Base-by-base conservation (phyloP, 2,329 filamentous ascomycete species). In the Fonsecaea pedrosoi region DNA sequence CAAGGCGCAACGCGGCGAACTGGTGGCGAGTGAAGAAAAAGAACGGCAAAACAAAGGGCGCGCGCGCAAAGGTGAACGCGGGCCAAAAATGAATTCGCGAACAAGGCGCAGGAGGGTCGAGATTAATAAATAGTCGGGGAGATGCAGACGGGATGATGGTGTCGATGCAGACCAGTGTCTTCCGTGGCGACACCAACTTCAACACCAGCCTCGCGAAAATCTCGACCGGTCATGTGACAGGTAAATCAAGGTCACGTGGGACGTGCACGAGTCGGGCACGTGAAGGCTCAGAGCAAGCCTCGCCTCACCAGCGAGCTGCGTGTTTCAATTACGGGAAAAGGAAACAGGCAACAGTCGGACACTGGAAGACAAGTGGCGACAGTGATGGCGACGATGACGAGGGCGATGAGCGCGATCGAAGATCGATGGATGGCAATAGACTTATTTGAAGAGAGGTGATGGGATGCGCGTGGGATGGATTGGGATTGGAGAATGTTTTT, bases 101-200 rank as follows among this genome's bases (percentile, higher is more conserved):
- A 53, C 37, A 54, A 35, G 48, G 42, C 45, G 32, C 45, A 30
- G 45, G 25, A 21, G 13, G 18, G 58, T 30, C 32, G 54, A 54
- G 54, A 63, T 48, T 25, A 62, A 67, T 69, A 65, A 62, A 59
- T 66, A 66, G 58, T 62, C 35, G 60, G 63, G 10, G 59, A 63
- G 45, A 50, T 50, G 18, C 45, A 21, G 45, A 50, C 25, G 7
- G 18, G n/a, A 25, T 18, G 59, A 40, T 42, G 42, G 45, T 69
- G 66, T 68, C 71, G 71, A 71, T 70, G 70, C 72, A 73, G 59
- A 18, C 45, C 45, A 25, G 45, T 25, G 45, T 25, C 18, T 72
- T 40, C 71, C 72, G 72, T 71, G 72, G 71, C 72, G 71, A 73
- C 70, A 69, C 60, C 62, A 12, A 61, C 15, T 35, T 54, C 59